phyloP scores from a whole-genome alignment of 129 eudicot species.

The Artemisia tridentata region DNA sequence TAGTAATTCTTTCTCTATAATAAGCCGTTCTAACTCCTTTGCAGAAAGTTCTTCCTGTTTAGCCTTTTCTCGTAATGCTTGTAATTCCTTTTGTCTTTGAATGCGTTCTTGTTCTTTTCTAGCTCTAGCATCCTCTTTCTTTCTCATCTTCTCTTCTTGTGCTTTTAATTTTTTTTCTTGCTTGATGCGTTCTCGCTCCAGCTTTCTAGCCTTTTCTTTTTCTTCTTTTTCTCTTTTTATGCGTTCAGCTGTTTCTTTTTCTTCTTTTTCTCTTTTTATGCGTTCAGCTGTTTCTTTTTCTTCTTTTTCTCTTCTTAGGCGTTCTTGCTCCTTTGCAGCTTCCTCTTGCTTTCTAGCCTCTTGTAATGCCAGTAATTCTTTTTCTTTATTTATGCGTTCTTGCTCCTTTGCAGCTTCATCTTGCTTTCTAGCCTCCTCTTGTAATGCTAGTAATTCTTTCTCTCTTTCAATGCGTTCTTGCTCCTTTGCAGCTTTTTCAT shows the following conservation, averaged over 20 bases:
- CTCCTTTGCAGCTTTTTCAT: background rate
- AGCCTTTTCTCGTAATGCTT: conserved; percentile 20
- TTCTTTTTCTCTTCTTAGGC: background rate
- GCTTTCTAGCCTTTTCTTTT: conserved; percentile 5
- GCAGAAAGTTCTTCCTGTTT: conserved; percentile 28
- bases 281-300: background rate
- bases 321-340: conserved; percentile 7
- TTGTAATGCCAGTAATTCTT: background rate
- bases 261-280: conserved; percentile 7
- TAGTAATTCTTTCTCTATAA: conserved; percentile 11
- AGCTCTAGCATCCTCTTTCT: conserved; percentile 3
- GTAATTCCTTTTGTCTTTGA: conserved; percentile 18
- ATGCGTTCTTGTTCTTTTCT: conserved; percentile 26
- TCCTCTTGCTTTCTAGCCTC: conserved; percentile 2
- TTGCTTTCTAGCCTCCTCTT: conserved; percentile 1
- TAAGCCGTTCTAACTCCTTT: conserved; percentile 17
- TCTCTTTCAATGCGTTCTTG: conserved; percentile 13
- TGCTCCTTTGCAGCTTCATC: background rate
- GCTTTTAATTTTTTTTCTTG: conserved; percentile 15
- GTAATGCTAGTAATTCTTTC: background rate
- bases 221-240: conserved; percentile 11
- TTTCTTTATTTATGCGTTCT: conserved; percentile 14
- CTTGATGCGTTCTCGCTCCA: conserved; percentile 17
- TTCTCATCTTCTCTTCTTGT: conserved; percentile 22
- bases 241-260: background rate